Base-by-base conservation (phyloP, 371 early-diverging fungal genomes). In the Mucor saturninus region DNA sequence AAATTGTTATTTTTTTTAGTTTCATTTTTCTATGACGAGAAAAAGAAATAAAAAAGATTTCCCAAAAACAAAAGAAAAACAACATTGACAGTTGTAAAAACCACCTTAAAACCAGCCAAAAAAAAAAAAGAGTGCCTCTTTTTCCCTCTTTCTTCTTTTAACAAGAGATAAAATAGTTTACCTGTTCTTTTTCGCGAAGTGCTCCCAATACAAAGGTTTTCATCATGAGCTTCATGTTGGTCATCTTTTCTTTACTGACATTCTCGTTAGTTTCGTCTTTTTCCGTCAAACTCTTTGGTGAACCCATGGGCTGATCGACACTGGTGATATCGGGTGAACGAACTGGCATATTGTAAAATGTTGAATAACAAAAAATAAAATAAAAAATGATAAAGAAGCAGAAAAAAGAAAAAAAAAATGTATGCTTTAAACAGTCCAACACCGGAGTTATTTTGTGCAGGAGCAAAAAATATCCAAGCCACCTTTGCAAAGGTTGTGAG, bases 171-270 rank as follows among this genome's bases (percentile, higher is more conserved):
- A 30, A 49, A 54, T 65, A 46, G 66, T 67, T 78, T 78, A 81
- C 81, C 79, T 78, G 73, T 39, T 74, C 75, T 49, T 78, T 75
- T 59, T 78, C 79, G 37, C 75, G 70, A 13, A 81, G 61, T 37
- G 81, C 81, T 28, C 81, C 79, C 46, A 62, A 54, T 14, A 78
- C 59, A 63, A 65, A 81, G 3, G 73, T 71, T 30, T 65, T 69
- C 79, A 81, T 81, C 63, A 85, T 76, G 43, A 75, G 66, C 54
- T 67, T 75, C 65, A 77, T 72, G 43, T 81, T 77, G 14, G 35
- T 55, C 5, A 71, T 40, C 39, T 76, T 80, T 51, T 80, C 81
- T 57, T 70, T 65, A 15, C 49, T 67, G 42, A 67, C 72, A 15
- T 54, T 67, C 40, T 72, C 72, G 30, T 64, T 72, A 5, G 67